Conservation (phyloP, 1,284 basidiomycete species). For the Phellinidium pouzarii region DNA sequence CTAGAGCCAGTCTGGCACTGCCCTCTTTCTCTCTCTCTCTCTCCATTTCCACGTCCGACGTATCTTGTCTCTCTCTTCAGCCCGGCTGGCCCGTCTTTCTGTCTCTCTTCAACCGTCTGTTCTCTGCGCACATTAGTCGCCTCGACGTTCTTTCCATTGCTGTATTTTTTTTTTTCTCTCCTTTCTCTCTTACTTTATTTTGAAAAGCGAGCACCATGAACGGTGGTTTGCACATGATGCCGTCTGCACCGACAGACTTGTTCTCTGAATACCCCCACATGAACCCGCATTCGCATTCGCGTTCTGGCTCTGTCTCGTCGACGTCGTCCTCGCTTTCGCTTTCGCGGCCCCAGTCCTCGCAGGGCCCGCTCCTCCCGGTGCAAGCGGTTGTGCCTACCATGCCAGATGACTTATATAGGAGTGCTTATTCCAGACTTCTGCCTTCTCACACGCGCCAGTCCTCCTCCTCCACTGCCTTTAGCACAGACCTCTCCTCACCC, state of each 20-base stretch:
- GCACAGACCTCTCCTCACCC: slow-evolving; percentile 39
- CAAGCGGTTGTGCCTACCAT: slow-evolving; percentile 25
- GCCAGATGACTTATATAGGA: slow-evolving; percentile 36
- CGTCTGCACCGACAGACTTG: slow-evolving; percentile 57
- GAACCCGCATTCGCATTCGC: slow-evolving; percentile 55
- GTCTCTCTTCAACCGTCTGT: slow-evolving; percentile 3
- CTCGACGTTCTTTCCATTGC: slow-evolving; percentile 24
- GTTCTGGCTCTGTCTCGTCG: slow-evolving; percentile 64
- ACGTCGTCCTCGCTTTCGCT: slow-evolving; percentile 63
- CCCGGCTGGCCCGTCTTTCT: slow-evolving; percentile 13
- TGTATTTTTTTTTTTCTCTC: slow-evolving; percentile 18
- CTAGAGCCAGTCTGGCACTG: background rate
- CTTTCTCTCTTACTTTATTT: slow-evolving; percentile 22
- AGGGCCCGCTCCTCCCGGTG: slow-evolving; percentile 37
- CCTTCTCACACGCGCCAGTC: slow-evolving; percentile 33
- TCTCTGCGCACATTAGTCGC: slow-evolving; percentile 11
- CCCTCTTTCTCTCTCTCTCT: slow-evolving; percentile 3
- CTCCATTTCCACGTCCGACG: slow-evolving; percentile 9
- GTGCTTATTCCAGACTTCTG: slow-evolving; percentile 20
- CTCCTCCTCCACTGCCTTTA: slow-evolving; percentile 37
- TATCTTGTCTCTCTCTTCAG: slow-evolving; percentile 19
- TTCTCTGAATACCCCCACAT: slow-evolving; percentile 29
- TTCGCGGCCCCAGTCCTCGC: slow-evolving; percentile 71
- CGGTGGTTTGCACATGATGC: slow-evolving; percentile 52
- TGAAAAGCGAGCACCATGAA: slow-evolving; percentile 53